Conservation (phyloP, 257 asterid species). For the Solanum dulcamara region DNA sequence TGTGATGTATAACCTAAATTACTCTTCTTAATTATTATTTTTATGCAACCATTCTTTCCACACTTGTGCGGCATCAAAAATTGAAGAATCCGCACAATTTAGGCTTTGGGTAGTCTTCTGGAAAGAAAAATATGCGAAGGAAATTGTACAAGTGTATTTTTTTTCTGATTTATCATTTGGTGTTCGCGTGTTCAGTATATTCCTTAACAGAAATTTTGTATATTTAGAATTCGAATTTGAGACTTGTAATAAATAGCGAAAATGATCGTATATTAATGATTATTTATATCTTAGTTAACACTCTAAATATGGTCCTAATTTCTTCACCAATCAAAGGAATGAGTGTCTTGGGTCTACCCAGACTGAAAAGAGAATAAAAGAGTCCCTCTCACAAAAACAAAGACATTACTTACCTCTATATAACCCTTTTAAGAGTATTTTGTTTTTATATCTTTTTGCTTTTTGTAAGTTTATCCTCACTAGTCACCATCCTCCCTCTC, state of each 20-base stretch:
- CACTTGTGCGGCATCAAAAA: too few species aligned
- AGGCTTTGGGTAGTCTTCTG: neutral
- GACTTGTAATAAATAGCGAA: too few species aligned
- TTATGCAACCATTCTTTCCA: neutral
- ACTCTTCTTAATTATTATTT: neutral
- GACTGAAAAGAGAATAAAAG: neutral
- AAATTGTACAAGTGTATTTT: neutral
- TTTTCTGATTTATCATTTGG: too few species aligned
- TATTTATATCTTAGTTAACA: neutral
- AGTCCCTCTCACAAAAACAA: neutral
- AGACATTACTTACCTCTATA: neutral
- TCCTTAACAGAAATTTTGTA: too few species aligned
- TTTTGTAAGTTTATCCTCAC: neutral
- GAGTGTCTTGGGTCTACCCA: neutral
- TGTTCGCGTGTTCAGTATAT: too few species aligned
- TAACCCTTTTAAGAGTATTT: neutral
- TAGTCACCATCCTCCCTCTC: neutral
- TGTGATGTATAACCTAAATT: neutral
- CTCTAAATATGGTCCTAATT: neutral
- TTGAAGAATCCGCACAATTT: too few species aligned
- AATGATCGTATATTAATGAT: neutral
- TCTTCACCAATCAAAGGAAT: neutral
- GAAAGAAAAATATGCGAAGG: neutral
- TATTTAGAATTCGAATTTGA: too few species aligned
- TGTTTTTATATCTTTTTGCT: neutral